Base-by-base conservation (phyloP, 139 green algal genomes). In the Limnomonas spitsbergensis region DNA sequence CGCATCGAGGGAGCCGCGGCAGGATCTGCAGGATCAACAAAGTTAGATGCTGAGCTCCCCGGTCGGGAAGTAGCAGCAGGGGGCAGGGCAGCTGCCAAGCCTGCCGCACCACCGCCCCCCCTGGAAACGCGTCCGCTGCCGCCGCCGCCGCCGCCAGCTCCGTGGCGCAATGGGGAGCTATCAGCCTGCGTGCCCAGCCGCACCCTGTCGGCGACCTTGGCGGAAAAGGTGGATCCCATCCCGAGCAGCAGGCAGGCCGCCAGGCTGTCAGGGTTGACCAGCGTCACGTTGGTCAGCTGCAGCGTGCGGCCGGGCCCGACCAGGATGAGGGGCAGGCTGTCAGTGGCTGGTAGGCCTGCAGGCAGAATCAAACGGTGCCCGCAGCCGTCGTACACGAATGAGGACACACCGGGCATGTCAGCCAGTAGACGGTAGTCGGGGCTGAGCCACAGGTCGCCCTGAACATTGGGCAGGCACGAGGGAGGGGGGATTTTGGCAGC, bases 371-470 rank as follows among this genome's bases (percentile, higher is more conserved):
- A 76, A 0, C 85, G 68, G 42, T 88, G 77, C 37, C 89, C 85
- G 29, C 35, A 53, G n/a, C 61, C 94, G 73, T 98, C 89, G 75
- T 95, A 97, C 38, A 92, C 79, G 66, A 88, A 93, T 9, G 83
- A 35, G 0, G 73, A 66, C 31, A 81, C 35, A 14, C 77, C 83
- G 1, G 89, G 89, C 0, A 73, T 66, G 73, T 98, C 95, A 39
- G 94, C 95, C 69, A 98, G 81, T 42, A 98, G 78, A 1, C 96
- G 86, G 20, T 85, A 84, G 32, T 94, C 83, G 2, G 94, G 94
- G 29, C 85, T 93, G 3, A 98, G 88, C 87, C 88, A 97, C 61
- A 96, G 35, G 76, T 96, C 91, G 3, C 42, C 79, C 31, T 75
- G 34, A 36, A 72, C 24, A 72, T 61, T 14, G 14, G 47, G 20